Base-by-base conservation (phyloP, 2,329 filamentous ascomycete genomes). In the Ophiostoma sp. region DNA sequence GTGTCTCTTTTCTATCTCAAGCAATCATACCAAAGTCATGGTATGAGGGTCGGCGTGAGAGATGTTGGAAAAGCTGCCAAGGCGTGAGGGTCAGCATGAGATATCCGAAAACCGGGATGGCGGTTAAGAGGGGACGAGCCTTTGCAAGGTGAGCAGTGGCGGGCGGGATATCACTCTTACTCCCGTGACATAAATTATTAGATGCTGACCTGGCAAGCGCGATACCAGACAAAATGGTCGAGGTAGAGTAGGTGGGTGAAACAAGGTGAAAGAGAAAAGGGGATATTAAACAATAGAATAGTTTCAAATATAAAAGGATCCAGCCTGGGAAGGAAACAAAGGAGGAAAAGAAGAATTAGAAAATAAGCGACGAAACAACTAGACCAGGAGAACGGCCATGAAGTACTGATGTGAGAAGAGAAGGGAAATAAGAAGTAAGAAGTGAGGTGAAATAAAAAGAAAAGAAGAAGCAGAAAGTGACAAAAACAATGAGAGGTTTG, bases 191-290 rank as follows among this genome's bases (percentile, higher is more conserved):
- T 64, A 19, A 12, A 61, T 55, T 55, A 63, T 64, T n/a, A 52
- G 45, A 66, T 66, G 70, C 70, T 64, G 70, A 33, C 42, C 70
- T 36, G 57, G 70, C 19, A 71, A 68, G 64, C 42, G 19, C 31
- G 28, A 31, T 50, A 55, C 42, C 42, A 39, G 45, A 15, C 12
- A 12, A 36, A 45, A 11, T 36, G 42, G 9, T 22, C 39, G 28
- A 31, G 9, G 3, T 4, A n/a, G 31, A 52, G 22, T 1, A 48
- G 25, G 45, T 17, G 57, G 33, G 31, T 31, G 25, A 59, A 57
- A n/a, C 42, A 48, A 25, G 55, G 9, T 31, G 69, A 42, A 19
- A 12, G 22, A n/a, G 73, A 22, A 52, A 52, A 59, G 55, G 22
- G 61, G 55, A 50, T 39, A 70, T 70, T 50, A 63, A 45, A 73